Evolutionary conservation across 2,329 filamentous ascomycete genomes (phyloP).

Genomic region (Sporothrix luriei): DNA sequence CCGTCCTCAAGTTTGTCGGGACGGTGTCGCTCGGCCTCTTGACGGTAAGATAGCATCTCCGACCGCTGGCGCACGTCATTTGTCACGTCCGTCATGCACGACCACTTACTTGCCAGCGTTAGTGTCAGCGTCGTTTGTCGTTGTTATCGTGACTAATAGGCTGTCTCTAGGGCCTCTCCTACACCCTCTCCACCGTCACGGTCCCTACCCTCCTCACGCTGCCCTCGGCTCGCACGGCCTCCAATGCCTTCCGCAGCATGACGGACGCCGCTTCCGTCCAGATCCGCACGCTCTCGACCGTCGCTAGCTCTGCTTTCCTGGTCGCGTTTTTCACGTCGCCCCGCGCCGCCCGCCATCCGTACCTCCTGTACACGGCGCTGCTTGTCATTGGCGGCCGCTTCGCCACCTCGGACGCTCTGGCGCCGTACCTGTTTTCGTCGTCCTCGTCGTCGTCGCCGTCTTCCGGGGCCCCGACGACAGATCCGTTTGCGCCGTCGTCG

Average conservation of each 20-base stretch:
- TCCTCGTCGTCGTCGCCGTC: slow-evolving; percentile 36
- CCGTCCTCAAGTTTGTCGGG: slow-evolving; percentile 87
- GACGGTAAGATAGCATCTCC: slow-evolving; percentile 65
- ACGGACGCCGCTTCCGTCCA: slow-evolving; percentile 65
- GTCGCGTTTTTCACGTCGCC: slow-evolving; percentile 79
- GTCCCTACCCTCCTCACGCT: slow-evolving; percentile 80
- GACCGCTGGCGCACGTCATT: background rate
- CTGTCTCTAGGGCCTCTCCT: slow-evolving; percentile 74
- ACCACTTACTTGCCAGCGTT: too few relatives aligned
- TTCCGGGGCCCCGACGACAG: slow-evolving; percentile 4
- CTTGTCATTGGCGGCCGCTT: slow-evolving; percentile 65
- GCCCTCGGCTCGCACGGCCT: slow-evolving; percentile 71
- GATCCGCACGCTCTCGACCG: slow-evolving; percentile 65
- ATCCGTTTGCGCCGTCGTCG: slow-evolving; percentile 34
- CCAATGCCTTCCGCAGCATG: slow-evolving; percentile 70
- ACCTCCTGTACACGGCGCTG: slow-evolving; percentile 81
- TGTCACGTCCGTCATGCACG: too few relatives aligned
- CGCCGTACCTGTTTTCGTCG: slow-evolving; percentile 48
- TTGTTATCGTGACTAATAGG: background rate
- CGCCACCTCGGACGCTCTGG: slow-evolving; percentile 53
- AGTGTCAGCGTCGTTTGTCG: background rate
- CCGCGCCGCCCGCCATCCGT: slow-evolving; percentile 76
- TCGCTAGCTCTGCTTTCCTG: slow-evolving; percentile 72
- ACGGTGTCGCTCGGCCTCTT: slow-evolving; percentile 85
- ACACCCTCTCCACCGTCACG: slow-evolving; percentile 75